Evolutionary conservation across 2,329 filamentous ascomycete genomes (phyloP), one percentile per base, ranked within the genome.

Genomic region (Graphilbum fragrans): DNA sequence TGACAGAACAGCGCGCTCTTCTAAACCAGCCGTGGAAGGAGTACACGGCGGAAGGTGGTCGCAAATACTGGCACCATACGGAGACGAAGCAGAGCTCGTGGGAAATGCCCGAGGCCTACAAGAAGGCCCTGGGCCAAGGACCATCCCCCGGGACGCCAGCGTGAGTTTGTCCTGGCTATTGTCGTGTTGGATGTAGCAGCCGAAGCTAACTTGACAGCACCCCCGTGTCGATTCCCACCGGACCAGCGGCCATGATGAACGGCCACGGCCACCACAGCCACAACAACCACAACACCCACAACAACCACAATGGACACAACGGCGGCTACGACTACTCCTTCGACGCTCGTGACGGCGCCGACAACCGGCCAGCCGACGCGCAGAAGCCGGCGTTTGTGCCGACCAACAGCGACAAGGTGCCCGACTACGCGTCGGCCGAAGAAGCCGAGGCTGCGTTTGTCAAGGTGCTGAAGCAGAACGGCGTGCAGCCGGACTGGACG

Each of bases 21-120:
- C 72, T 82, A 39, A 80, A 81, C 52, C 84, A 92, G 52, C 84
- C 85, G 49, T 98, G 88, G 87, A 92, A 90, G 55, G 86, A 94
- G 61, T 92, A 94, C 56, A 86, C 82, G 21, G 80, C 85, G 19
- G 79, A 87, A 47, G 84, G 86, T 49, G 92, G 90, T 37, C 79
- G 81, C 53, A 86, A 90, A 57, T 98, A 98, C 63, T 98, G 87
- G 84, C 90, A 88, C 61, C 92, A 98, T 60, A 84, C 80, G 27
- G 82, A 93, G 61, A 88, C 85, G 35, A 88, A 90, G 62, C 75
- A 87, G 64, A 96, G 87, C 59, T 86, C 84, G 25, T 98, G 92
- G 92, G 82, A 88, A 55, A 88, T 94, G 73, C 92, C 92, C 42
- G 83, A 86, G 42, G 77, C 66, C 47, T 88, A 88, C 63, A 86